Evolutionary conservation across 2,329 filamentous ascomycete species (phyloP), one percentile per base, ranked within the genome.

Genomic region (Fusarium nygamai): DNA sequence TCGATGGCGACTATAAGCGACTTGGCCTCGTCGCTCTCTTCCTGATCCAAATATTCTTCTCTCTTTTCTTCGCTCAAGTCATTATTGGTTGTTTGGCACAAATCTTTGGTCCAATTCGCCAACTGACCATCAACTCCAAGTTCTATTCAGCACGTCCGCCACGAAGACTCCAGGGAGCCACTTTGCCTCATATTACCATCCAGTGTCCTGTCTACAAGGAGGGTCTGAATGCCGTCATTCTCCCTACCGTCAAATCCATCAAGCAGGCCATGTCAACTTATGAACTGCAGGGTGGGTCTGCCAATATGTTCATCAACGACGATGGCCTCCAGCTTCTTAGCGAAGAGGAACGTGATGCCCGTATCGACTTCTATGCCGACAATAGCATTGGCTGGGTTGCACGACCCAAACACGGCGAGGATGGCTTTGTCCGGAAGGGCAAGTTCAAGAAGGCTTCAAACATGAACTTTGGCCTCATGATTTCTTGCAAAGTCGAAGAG

Each of bases 181-280:
- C 85, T 33, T 86, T 95, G 22, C 93, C 92, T 5, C 93, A 94
- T 79, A 87, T 94, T 72, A 96, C 93, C 7, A 93, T 97, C 47
- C 94, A 97, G 80, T 95, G 93, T 81, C 94, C 94, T 9, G 93
- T 97, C 0, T 97, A 96, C 85, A 96, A 96, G 82, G 94, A 97
- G 81, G 93, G 94, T 73, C 87, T 97, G 6, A 84, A 85, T 41
- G 90, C 86, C 70, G 94, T 97, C 81, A 95, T 95, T 78, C 88
- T 87, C 27, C 93, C 93, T 13, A 96, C 93, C 0, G 89, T 95
- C 77, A 91, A 90, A 78, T 95, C 93, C 5, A 88, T 95, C 83
- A 94, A 94, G 83, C 88, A 92, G 76, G 92, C 92, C 71, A 94
- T 94, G 79, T 92, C 91, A 38, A 93, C 91, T 1, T 94, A 94